Evolutionary conservation across 371 early-diverging fungal genomes (phyloP).

Genomic region (Mortierella sp.): DNA sequence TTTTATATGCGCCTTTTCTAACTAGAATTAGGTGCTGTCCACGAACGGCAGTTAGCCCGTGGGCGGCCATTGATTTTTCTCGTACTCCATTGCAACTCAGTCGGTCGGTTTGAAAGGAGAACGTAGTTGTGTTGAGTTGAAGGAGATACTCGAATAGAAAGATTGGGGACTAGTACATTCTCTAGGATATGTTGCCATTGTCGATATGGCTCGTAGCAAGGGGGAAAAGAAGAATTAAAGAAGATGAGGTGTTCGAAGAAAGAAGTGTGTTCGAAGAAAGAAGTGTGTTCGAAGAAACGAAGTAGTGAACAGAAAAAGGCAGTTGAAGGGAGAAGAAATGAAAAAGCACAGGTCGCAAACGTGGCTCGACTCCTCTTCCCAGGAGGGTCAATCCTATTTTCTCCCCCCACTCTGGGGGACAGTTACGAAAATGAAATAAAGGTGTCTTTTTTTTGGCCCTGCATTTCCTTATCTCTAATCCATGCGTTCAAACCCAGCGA

Average conservation of each 20-base stretch:
- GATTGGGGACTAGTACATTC: too few species aligned
- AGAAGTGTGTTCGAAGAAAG: too few species aligned
- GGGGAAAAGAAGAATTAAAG: not conserved
- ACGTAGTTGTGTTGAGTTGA: not conserved
- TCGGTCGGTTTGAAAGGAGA: not conserved
- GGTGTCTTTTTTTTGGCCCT: not conserved
- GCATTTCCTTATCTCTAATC: not conserved
- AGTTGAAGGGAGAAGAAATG: not conserved
- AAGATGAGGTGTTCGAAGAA: not conserved
- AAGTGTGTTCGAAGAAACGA: not conserved
- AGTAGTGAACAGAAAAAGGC: not conserved
- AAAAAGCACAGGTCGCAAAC: constrained; percentile 12
- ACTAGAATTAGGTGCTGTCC: not conserved
- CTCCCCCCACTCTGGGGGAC: too few species aligned
- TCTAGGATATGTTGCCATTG: not conserved
- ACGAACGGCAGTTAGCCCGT: constrained; percentile 8
- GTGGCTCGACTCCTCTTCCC: not conserved
- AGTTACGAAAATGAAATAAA: not conserved
- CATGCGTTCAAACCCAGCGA: constrained; percentile 1
- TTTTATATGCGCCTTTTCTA: not conserved
- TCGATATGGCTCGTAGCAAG: not conserved
- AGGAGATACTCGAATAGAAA: too few species aligned
- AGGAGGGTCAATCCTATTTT: not conserved
- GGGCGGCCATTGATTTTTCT: constrained; percentile 1
- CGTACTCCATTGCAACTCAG: not conserved